Base-by-base conservation (phyloP, 164 flowering plant species). In the Chimonanthus praecox region DNA sequence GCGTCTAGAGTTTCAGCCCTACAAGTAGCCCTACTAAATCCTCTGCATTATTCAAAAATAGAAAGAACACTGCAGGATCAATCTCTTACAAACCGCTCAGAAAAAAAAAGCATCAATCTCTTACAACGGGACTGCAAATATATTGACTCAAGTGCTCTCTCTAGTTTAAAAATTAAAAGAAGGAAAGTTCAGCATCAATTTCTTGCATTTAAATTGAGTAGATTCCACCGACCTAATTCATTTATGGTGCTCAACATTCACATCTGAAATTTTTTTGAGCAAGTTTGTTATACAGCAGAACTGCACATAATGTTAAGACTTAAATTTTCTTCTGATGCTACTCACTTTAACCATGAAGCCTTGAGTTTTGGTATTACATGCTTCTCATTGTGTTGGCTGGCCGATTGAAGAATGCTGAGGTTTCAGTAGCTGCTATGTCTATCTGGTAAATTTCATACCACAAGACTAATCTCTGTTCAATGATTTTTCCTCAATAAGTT, bases 351-450 rank as follows among this genome's bases (percentile, higher is more conserved):
- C 60, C 60, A 54, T 51, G 54, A 65, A 73, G 75, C 71, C n/a
- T 73, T 51, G 75, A 73, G 62, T 67, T 66, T 43, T 73, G 75
- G 75, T 51, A 51, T 48, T 73, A 13, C 15, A 73, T 54, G 54
- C n/a, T 54, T 4, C 9, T 73, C 9, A 43, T 73, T 10, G 16
- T 73, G n/a, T 58, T 73, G 62, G 75, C 60, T 15, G 75, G 75
- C 43, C 75, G 47, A 5, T 67, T 74, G 6, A 47, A 44, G 33
- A 68, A 74, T 60, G 64, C 76, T 2, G 76, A 74, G 15, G 15
- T 74, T 44, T 66, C 76, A 6, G 76, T 74, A 18, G 76, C 54
- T 58, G 66, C 71, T 13, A 48, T 69, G 8, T 74, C 76, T 58
- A 74, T 74, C 16, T 73, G 75, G 75, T 73, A 13, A 73, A 70